Base-by-base conservation (phyloP, 495 filamentous ascomycete genomes). In the Astrothelium macrocarpum region DNA sequence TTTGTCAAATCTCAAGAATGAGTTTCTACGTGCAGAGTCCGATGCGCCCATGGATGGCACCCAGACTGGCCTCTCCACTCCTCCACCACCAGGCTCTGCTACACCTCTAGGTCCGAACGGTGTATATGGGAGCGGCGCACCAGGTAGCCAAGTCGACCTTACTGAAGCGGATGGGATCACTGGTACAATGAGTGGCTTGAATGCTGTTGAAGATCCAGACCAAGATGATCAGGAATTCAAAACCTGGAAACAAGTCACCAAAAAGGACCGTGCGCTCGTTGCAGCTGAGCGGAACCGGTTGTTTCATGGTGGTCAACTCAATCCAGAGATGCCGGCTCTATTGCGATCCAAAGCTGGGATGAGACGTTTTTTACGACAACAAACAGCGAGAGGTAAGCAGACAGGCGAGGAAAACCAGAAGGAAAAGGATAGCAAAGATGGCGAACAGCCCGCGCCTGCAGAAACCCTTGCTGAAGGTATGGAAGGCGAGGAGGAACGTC, bases 191-290 rank as follows among this genome's bases (percentile, higher is more conserved):
- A 87, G 82, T 65, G 84, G 84, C 29, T 79, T 87, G 67, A 76
- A 63, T 20, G 64, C 79, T 2, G 66, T 85, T 25, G 80, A 81
- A 60, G 79, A 85, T 64, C 72, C 77, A 28, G 87, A 88, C 56
- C 69, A 85, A 59, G 87, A 96, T 66, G 92, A 97, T 68, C 84
- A 90, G 1, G 92, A 95, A 68, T 96, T 92, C 77, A 95, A 95
- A 71, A 89, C 91, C 45, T 99, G 94, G 94, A 99, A 97, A 78
- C 92, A 95, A 73, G 90, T 96, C 42, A 99, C 94, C 1, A 97
- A 97, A 75, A 96, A 95, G 72, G 91, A 95, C 65, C 85, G 94
- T 53, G 94, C 94, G n/a, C 77, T 88, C 16, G 84, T 93, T 43
- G 91, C 94, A 11, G 84, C 87, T 64, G 82, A 87, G 64, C 79